Evolutionary conservation across 2,329 filamentous ascomycete species (phyloP).

Genomic region (Westerdykella ornata): DNA sequence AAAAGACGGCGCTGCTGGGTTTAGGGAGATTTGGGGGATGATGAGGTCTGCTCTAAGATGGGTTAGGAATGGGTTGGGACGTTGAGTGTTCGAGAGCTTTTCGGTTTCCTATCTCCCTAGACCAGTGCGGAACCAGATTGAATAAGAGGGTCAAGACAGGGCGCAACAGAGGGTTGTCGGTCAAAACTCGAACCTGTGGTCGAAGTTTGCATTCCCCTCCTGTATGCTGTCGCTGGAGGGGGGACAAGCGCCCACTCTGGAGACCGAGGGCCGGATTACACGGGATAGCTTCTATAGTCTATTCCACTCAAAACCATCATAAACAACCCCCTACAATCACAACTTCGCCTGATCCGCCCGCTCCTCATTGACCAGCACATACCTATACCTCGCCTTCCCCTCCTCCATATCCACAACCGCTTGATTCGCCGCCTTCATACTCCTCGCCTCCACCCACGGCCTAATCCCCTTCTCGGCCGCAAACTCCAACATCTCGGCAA

Average conservation of each 20-base stretch:
- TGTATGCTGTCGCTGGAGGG: too few species aligned
- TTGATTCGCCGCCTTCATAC: slow-evolving; percentile 51
- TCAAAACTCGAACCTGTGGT: neutral
- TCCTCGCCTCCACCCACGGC: slow-evolving; percentile 56
- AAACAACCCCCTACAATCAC: slow-evolving; percentile 3
- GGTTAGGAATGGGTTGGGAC: too few species aligned
- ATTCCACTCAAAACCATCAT: neutral
- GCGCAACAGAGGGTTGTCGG: too few species aligned
- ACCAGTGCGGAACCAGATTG: too few species aligned
- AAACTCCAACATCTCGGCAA: slow-evolving; percentile 56
- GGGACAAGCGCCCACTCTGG: neutral
- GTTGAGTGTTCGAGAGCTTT: too few species aligned
- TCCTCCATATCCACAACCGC: slow-evolving; percentile 52
- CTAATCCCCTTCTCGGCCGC: slow-evolving; percentile 53
- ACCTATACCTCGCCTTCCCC: slow-evolving; percentile 47
- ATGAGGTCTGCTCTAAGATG: too few species aligned
- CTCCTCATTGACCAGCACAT: slow-evolving; percentile 29
- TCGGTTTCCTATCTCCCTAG: too few species aligned
- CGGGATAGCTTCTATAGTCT: neutral
- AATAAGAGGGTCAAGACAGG: too few species aligned
- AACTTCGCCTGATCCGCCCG: slow-evolving; percentile 20
- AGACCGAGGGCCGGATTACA: neutral
- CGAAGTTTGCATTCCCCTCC: neutral
- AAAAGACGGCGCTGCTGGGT: neutral
- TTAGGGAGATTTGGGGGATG: neutral